Conservation (phyloP, 345 rosid genomes). For the Eucalyptus rudis region DNA sequence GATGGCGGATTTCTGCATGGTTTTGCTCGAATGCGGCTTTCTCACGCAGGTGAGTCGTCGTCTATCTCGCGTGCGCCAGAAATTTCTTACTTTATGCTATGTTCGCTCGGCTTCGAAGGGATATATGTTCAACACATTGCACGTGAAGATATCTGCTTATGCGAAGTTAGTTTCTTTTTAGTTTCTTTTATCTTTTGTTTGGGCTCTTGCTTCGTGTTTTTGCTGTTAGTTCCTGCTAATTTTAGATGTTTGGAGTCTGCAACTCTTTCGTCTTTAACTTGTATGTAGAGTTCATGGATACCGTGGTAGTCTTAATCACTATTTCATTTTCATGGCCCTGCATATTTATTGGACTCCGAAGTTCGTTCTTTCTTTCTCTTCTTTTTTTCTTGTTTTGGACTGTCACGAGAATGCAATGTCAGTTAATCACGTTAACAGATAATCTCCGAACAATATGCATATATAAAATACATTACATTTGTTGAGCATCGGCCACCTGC, state of each 20-base stretch:
- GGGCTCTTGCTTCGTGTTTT: background rate
- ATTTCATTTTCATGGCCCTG: background rate
- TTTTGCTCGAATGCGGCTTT: background rate
- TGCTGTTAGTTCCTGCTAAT: background rate
- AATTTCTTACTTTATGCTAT: background rate
- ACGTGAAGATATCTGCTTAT: background rate
- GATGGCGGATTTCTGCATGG: background rate
- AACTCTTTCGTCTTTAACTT: background rate
- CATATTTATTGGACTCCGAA: background rate
- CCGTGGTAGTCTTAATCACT: background rate
- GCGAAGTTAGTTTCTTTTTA: background rate
- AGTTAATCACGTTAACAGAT: background rate
- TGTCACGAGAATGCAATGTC: background rate
- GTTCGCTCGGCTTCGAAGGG: background rate
- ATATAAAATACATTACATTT: background rate
- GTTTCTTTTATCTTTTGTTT: background rate
- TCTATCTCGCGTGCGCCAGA: background rate
- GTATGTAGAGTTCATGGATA: background rate
- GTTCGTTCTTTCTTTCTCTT: background rate
- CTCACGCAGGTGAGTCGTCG: background rate
- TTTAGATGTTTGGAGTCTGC: background rate
- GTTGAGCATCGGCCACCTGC: background rate
- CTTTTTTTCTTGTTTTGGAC: no score
- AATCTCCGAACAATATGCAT: background rate
- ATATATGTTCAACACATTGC: background rate